These are phyloP conservation scores for Penicillium cataractarum DNA, from an alignment of 495 filamentous ascomycete genomes.

Conservation along the genomic window DNA sequence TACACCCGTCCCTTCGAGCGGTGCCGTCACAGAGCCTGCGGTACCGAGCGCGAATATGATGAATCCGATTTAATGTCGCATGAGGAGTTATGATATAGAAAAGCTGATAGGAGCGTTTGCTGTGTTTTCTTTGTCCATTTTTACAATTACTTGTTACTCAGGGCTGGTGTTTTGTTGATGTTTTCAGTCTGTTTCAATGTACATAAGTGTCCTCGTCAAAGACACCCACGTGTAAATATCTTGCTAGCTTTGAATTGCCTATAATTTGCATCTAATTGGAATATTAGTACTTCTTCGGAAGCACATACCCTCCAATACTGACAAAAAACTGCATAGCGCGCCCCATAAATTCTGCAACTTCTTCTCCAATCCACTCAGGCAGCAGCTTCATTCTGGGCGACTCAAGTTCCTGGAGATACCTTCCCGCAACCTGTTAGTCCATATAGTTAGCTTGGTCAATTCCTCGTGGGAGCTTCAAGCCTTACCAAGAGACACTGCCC, in stretches of 20 bases:
- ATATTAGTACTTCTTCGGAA: constrained; percentile 19
- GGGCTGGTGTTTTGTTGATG: neutral
- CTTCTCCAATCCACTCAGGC: constrained; percentile 30
- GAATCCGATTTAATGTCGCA: constrained; percentile 44
- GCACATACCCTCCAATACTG: constrained; percentile 37
- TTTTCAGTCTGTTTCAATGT: neutral
- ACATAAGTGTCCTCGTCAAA: neutral
- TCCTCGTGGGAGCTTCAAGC: neutral
- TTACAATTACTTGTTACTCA: neutral
- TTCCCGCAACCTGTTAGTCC: constrained; percentile 29
- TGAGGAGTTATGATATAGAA: constrained; percentile 19
- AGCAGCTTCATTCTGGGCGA: constrained; percentile 20
- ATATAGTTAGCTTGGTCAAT: neutral
- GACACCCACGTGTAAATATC: neutral
- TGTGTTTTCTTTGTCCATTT: neutral
- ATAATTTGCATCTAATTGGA: neutral
- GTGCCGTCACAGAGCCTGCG: constrained; percentile 27
- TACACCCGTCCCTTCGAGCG: constrained; percentile 16
- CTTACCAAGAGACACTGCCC: constrained; percentile 30
- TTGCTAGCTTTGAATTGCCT: neutral
- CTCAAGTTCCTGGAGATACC: constrained; percentile 34
- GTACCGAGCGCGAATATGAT: constrained; percentile 44
- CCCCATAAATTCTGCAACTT: constrained; percentile 30
- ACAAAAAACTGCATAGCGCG: constrained; percentile 32
- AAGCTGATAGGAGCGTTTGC: constrained; percentile 10